Base-by-base conservation (phyloP, 768 basidiomycete species). In the Crepidotus variabilis region DNA sequence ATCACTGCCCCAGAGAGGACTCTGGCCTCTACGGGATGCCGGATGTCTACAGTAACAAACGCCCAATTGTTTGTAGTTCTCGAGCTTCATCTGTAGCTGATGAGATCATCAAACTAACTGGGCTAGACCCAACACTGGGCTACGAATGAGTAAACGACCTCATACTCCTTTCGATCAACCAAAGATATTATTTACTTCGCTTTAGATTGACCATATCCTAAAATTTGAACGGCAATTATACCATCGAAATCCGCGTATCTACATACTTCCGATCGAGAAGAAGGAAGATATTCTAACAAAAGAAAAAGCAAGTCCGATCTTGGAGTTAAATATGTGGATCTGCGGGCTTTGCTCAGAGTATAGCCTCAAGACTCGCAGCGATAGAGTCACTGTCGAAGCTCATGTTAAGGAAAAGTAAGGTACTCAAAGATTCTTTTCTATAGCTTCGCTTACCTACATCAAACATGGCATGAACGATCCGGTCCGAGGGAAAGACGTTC, bases 101-200 rank as follows among this genome's bases (percentile, higher is more conserved):
- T 14, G 11, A 35, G 2, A 22, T 61, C 22, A 55, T 58, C n/a
- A 53, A 20, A 20, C 34, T 46, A n/a, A 57, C 50, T 1, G 60
- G 60, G 3, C 47, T 59, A 6, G 57, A 56, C 6, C 45, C 39
- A 43, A 43, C 14, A 20, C 13, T 11, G 39, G 39, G 39, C 18
- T 43, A 43, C 13, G 13, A 14, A 11, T 43, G 14, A 43, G 39
- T 11, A 28, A 28, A 5, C 39, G 5, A 20, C 39, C 39, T 5
- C 13, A 43, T 3, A 43, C 39, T 43, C 13, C 3, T 20, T 43
- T 43, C 39, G 5, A 16, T 43, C 11, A 5, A 5, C 39, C 11
- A 11, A 43, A 36, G 8, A 43, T 16, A 43, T 20, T 14, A 3
- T 43, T 5, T 5, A 4, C 39, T 3, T 43, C 13, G 39, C 13